Percentiles rank a stretch among this genome's conserved stretches.
These are phyloP conservation scores for Astrothelium subdiscretum DNA, from an alignment of 495 filamentous ascomycete genomes.

Conservation along the genomic window DNA sequence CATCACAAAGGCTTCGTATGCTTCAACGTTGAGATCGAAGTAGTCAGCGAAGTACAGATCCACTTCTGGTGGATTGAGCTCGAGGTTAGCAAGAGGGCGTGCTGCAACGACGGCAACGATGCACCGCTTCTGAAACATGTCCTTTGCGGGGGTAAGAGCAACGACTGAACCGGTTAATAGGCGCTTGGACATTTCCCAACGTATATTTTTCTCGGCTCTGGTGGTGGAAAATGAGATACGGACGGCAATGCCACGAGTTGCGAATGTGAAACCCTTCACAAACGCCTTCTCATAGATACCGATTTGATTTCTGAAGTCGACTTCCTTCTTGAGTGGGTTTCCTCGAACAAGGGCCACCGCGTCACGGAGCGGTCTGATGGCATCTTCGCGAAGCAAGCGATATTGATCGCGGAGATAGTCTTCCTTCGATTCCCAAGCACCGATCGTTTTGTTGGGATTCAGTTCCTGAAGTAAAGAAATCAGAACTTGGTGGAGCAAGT, in stretches of 20 bases:
- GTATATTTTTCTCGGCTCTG: slow-evolving; percentile 54
- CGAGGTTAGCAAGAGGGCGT: slow-evolving; percentile 48
- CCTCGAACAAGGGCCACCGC: slow-evolving; percentile 24
- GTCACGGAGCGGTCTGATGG: slow-evolving; percentile 26
- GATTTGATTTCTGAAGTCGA: slow-evolving; percentile 34
- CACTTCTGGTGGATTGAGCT: slow-evolving; percentile 56
- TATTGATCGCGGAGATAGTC: slow-evolving; percentile 22
- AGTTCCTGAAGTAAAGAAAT: neutral
- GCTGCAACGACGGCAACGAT: slow-evolving; percentile 65
- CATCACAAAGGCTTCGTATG: slow-evolving; percentile 63
- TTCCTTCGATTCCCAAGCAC: slow-evolving; percentile 26
- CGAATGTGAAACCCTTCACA: slow-evolving; percentile 49
- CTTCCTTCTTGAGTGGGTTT: slow-evolving; percentile 18
- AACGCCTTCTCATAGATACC: slow-evolving; percentile 66
- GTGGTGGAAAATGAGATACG: slow-evolving; percentile 60
- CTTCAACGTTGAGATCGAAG: slow-evolving; percentile 55
- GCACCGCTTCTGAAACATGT: slow-evolving; percentile 55
- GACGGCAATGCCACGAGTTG: slow-evolving; percentile 49
- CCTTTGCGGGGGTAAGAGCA: slow-evolving; percentile 51
- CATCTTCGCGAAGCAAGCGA: slow-evolving; percentile 36
- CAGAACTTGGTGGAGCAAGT: neutral
- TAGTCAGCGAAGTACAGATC: slow-evolving; percentile 60
- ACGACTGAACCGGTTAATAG: slow-evolving; percentile 59
- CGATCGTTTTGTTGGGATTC: slow-evolving; percentile 28
- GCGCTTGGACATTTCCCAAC: slow-evolving; percentile 66